Conservation (phyloP, 2,329 filamentous ascomycete species). For the Aspergillus fischeri region DNA sequence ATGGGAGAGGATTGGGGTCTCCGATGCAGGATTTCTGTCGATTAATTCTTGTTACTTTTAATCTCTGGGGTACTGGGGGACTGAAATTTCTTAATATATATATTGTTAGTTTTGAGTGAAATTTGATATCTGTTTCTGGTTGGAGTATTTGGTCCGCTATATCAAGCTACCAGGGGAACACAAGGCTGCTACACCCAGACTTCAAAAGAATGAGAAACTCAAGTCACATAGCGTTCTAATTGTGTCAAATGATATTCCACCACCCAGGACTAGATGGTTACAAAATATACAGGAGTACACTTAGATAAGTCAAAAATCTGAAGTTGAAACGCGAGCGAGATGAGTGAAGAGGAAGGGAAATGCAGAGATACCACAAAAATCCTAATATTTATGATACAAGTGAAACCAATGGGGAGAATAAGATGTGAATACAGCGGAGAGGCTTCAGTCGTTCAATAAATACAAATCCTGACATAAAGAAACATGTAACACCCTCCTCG, state of each 20-base stretch:
- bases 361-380: constrained; percentile 8
- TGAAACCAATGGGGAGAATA: constrained; percentile 11
- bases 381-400: constrained; percentile 25
- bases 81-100: neutral
- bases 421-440: constrained; percentile 23
- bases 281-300: constrained; percentile 25
- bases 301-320: neutral
- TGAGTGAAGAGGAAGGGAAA: constrained; percentile 5
- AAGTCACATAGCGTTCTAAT: neutral
- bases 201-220: neutral
- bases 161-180: neutral
- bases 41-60: constrained; percentile 1
- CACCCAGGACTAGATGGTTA: neutral
- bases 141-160: neutral
- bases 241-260: neutral
- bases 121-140: neutral
- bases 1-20: neutral
- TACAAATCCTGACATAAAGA: constrained; percentile 19
- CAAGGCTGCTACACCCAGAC: neutral
- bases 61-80: neutral
- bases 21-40: neutral
- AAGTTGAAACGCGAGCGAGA: constrained; percentile 1
- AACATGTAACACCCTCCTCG: neutral
- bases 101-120: neutral
- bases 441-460: constrained; percentile 25